A percentile compares a stretch with the other conserved stretches of the same genome.
phyloP scores from a whole-genome alignment of 352 stramenopile species.

The Globisporangium camurandrum region DNA sequence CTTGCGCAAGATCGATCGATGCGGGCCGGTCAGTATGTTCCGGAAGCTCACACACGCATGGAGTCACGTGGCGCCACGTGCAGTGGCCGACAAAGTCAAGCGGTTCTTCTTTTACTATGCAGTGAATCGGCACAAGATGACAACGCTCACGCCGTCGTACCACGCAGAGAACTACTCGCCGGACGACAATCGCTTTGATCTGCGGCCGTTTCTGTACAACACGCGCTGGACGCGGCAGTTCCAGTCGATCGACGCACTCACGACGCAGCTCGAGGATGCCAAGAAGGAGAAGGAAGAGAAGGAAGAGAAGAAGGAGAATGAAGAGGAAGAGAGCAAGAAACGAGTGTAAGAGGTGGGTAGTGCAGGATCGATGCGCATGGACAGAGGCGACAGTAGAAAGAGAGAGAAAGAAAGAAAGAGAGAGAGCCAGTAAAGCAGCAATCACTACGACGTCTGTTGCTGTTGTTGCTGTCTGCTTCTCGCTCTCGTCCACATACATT shows the following conservation, averaged over 20 bases:
- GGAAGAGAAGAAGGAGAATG: too few species aligned
- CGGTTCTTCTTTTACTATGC: constrained; percentile 98
- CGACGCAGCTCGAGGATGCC: constrained; percentile 62
- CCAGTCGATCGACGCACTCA: constrained; percentile 90
- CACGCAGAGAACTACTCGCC: constrained; percentile 98
- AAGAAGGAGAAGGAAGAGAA: constrained; percentile 41
- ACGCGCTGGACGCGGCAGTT: constrained; percentile 94
- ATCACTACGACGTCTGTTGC: too few species aligned
- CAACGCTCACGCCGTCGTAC: constrained; percentile 97
- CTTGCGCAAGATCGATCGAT: constrained; percentile 94
- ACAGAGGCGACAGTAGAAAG: too few species aligned
- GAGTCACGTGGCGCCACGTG: constrained; percentile 71
- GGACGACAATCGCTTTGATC: constrained; percentile 99
- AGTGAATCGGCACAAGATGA: constrained; percentile 99
- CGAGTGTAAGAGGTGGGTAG: too few species aligned
- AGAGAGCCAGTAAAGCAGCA: too few species aligned
- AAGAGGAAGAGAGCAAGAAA: neutral
- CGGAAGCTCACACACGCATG: constrained; percentile 82
- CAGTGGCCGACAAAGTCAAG: constrained; percentile 89
- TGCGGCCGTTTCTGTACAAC: constrained; percentile 98
- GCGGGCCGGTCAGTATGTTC: constrained; percentile 94
- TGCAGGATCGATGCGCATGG: too few species aligned
- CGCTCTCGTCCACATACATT: neutral
- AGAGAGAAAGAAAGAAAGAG: too few species aligned
- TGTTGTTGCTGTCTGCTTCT: too few species aligned